Base-by-base conservation (phyloP, 257 asterid genomes). In the Henckelia pumila region DNA sequence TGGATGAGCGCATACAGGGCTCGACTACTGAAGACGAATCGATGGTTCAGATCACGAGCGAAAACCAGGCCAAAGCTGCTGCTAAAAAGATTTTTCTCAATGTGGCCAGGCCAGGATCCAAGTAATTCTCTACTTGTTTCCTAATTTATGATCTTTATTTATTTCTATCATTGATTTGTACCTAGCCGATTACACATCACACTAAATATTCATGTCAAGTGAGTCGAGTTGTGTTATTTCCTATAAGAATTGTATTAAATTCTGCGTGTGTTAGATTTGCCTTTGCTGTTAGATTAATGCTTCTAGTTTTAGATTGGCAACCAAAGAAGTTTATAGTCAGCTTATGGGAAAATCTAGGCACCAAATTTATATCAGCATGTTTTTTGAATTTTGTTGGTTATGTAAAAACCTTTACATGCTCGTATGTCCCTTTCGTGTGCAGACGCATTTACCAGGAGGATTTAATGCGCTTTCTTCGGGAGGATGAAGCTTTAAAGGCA, bases 401-500 rank as follows among this genome's bases (percentile, higher is more conserved):
- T 29, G 37, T 29, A 19, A 16, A 8, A 35, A 65, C 29, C 33
- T 26, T 72, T 50, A 49, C 35, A n/a, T 58, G 37, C 16, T 44
- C 30, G 68, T 37, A 40, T 33, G 30, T 61, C 65, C 58, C 69
- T 57, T 30, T 26, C 75, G 67, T 69, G 52, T 62, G 69, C 76
- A 92, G 98, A 64, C 75, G 60, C 49, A 89, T 92, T 71, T 63
- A 63, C 66, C 61, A 73, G 53, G 97, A 86, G 77, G 97, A 90
- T 81, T 73, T 93, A 66, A 78, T 82, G 90, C 85, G 88, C 19
- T 93, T 88, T 79, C 83, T 93, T 95, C 77, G 94, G 26, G 92
- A 86, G 69, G 97, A 90, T 66, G 98, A 88, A 77, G 94, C 86
- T 70, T 20, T 75, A 61, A 93, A 86, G 84, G 80, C 94, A 8